Conservation (phyloP, 1,139 yeast genomes). For the Saccharomycopsis hybrid region DNA sequence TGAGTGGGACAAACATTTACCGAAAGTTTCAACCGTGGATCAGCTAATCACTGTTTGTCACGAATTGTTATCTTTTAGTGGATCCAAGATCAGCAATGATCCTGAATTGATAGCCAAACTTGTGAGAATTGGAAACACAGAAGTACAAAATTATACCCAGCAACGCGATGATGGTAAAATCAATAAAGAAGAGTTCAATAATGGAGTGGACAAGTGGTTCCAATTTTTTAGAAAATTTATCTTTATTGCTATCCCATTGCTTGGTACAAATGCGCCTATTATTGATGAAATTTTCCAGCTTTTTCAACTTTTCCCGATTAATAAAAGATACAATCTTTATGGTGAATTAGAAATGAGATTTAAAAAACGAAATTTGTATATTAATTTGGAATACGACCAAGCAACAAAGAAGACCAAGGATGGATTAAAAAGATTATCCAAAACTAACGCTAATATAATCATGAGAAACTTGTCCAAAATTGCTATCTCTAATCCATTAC, state of each 20-base stretch:
- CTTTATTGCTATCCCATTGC: constrained; percentile 59
- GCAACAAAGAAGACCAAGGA: constrained; percentile 83
- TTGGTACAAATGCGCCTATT: constrained; percentile 56
- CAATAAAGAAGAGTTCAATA: constrained; percentile 18
- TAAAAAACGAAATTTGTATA: constrained; percentile 46
- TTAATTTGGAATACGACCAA: constrained; percentile 57
- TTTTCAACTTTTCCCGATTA: constrained; percentile 48
- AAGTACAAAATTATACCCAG: constrained; percentile 13
- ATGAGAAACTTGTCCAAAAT: constrained; percentile 72
- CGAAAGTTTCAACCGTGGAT: constrained; percentile 34
- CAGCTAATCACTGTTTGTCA: constrained; percentile 43
- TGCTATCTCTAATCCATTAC: constrained; percentile 77
- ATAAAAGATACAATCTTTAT: constrained; percentile 70
- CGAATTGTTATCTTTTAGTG: constrained; percentile 48
- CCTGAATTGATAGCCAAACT: constrained; percentile 48
- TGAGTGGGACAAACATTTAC: constrained; percentile 43
- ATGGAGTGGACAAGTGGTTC: constrained; percentile 44
- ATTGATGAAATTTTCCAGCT: constrained; percentile 56
- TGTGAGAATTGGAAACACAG: constrained; percentile 46
- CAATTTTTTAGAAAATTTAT: constrained; percentile 59
- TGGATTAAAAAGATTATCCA: constrained; percentile 77
- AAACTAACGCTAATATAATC: constrained; percentile 71
- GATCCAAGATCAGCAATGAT: constrained; percentile 49
- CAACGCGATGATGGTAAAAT: background rate
- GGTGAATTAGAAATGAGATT: constrained; percentile 68